Base-by-base conservation (phyloP, 2,329 filamentous ascomycete species). In the Exophiala alcalophila region DNA sequence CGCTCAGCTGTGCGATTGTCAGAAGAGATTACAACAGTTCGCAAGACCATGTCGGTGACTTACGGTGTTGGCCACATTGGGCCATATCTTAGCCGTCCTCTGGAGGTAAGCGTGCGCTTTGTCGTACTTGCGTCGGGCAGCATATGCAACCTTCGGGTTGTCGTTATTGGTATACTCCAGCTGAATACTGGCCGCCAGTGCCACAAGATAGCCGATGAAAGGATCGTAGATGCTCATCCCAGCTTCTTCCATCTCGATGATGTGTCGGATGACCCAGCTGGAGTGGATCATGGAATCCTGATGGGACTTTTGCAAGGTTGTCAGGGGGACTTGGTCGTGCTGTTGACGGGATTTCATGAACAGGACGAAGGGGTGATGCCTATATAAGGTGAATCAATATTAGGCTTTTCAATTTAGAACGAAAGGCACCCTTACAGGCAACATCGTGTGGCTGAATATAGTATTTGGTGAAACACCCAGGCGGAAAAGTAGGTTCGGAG, bases 251-350 rank as follows among this genome's bases (percentile, higher is more conserved):
- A n/a, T n/a, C n/a, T n/a, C n/a, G n/a, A n/a, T n/a, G n/a, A n/a
- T n/a, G n/a, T n/a, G 40, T 21, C 55, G 45, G 0, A 56, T 55
- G 21, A 59, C 57, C 58, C 58, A 60, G 18, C 54, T 30, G 7
- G 58, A 58, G 25, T 60, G 57, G 7, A 60, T 51, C 4, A 60
- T 43, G 5, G 56, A 60, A 3, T 52, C 57, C 31, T 60, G 56
- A 29, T 57, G 56, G 0, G 57, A 60, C 33, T 59, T 60, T 38
- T 60, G 58, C 15, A 60, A 24, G 24, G 57, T 58, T 1, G 58
- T 58, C 6, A 55, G 50, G 0, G 57, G 55, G 2, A 60, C 31
- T 16, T 59, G 57, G 2, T 48, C 52, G 5, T 40, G 50, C 33
- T 56, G 49, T 4, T 56, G 48, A 5, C 57, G 55, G 9, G 59